Evolutionary conservation across 2,329 filamentous ascomycete species (phyloP).

Genomic region (Aureobasidium uvarum): DNA sequence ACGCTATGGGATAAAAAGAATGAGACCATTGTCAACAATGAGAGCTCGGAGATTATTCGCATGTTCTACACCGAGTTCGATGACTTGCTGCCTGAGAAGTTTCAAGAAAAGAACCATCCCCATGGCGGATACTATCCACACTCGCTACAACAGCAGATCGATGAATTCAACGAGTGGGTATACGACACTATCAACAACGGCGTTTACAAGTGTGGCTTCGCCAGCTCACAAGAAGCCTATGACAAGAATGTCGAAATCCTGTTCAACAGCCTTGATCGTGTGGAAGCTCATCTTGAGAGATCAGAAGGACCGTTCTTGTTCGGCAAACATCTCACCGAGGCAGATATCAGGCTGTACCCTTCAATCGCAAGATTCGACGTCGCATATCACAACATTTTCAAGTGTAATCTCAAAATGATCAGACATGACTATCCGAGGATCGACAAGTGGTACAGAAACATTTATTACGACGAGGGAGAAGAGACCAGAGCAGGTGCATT

Average conservation of each 20-base stretch:
- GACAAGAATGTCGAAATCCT: slow-evolving; percentile 68
- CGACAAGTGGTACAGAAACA: slow-evolving; percentile 47
- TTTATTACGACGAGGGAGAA: slow-evolving; percentile 50
- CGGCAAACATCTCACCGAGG: slow-evolving; percentile 73
- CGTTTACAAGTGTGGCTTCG: slow-evolving; percentile 67
- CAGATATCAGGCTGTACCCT: slow-evolving; percentile 70
- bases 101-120: slow-evolving; percentile 54
- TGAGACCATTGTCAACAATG: slow-evolving; percentile 81
- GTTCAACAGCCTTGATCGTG: slow-evolving; percentile 73
- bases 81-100: slow-evolving; percentile 48
- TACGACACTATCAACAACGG: slow-evolving; percentile 62
- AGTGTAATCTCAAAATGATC: slow-evolving; percentile 65
- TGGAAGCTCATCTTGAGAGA: slow-evolving; percentile 66
- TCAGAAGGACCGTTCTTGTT: slow-evolving; percentile 66
- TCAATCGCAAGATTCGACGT: slow-evolving; percentile 69
- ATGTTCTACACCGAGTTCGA: slow-evolving; percentile 87
- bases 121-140: slow-evolving; percentile 66
- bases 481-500: slow-evolving; percentile 45
- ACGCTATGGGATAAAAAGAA: slow-evolving; percentile 77
- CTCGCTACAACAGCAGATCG: slow-evolving; percentile 64
- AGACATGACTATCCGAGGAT: slow-evolving; percentile 57
- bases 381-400: slow-evolving; percentile 85
- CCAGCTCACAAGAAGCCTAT: slow-evolving; percentile 79
- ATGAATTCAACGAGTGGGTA: slow-evolving; percentile 75
- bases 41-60: slow-evolving; percentile 87